Evolutionary conservation across 805 yeast genomes (phyloP).

Genomic region (Danielozyma ontarioensis): DNA sequence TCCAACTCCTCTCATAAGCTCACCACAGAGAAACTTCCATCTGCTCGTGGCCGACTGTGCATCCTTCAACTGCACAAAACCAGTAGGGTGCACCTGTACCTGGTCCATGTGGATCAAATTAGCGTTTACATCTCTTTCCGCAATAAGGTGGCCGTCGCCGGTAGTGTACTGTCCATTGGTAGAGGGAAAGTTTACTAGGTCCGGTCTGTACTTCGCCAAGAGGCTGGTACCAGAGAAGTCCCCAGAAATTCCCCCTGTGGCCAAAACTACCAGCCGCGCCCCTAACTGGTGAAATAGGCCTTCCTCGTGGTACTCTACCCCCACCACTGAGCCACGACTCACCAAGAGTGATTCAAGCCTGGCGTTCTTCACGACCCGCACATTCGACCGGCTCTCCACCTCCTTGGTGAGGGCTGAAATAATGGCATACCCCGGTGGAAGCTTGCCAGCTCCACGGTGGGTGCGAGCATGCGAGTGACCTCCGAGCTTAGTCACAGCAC

Average conservation of each 20-base stretch:
- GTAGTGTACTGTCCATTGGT: constrained; percentile 53
- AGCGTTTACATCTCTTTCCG: constrained; percentile 41
- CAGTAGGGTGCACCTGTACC: constrained; percentile 61
- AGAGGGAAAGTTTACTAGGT: constrained; percentile 42
- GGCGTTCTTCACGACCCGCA: constrained; percentile 11
- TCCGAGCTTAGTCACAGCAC: constrained; percentile 29
- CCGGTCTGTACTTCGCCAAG: constrained; percentile 42
- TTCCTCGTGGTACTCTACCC: constrained; percentile 30
- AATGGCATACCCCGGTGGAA: constrained; percentile 60
- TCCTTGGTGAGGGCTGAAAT: constrained; percentile 40
- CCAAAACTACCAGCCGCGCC: constrained; percentile 49
- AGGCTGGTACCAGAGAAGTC: constrained; percentile 27
- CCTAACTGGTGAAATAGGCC: too few species aligned
- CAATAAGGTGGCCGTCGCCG: constrained; percentile 55
- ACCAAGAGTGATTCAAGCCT: constrained; percentile 15
- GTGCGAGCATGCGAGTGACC: constrained; percentile 39
- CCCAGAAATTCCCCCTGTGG: constrained; percentile 57
- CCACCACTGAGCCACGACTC: constrained; percentile 24
- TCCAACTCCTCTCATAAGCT: constrained; percentile 55
- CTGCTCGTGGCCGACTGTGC: constrained; percentile 32
- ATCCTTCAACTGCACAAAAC: constrained; percentile 39
- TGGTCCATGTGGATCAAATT: constrained; percentile 52
- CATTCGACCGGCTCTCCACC: constrained; percentile 23
- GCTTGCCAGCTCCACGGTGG: constrained; percentile 34
- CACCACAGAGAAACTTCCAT: constrained; percentile 58